Evolutionary conservation across 768 basidiomycete genomes (phyloP).

Genomic region (Agrocybe praecox): DNA sequence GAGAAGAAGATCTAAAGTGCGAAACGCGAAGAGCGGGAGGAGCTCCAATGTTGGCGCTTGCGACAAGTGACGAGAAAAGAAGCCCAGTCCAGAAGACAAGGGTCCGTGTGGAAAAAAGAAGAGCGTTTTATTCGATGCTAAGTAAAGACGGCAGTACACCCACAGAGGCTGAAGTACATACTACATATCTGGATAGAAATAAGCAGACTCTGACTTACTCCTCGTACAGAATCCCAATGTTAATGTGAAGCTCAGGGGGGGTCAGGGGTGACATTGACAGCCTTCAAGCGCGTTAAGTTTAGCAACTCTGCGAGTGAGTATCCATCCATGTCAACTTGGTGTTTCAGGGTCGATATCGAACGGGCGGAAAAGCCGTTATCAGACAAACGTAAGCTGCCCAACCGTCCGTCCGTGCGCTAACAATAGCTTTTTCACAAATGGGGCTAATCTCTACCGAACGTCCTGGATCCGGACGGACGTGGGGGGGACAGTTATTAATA

Average conservation of each 20-base stretch:
- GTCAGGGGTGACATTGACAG: not conserved
- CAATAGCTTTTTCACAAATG: too few species aligned
- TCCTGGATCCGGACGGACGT: too few species aligned
- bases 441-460: too few species aligned
- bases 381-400: not conserved
- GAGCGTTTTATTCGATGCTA: too few species aligned
- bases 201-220: not conserved
- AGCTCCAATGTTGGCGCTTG: not conserved
- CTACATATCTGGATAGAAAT: too few species aligned
- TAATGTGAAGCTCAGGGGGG: too few species aligned
- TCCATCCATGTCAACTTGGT: not conserved
- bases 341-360: not conserved
- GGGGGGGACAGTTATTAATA: not conserved
- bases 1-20: not conserved
- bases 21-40: not conserved
- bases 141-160: too few species aligned
- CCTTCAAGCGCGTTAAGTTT: not conserved
- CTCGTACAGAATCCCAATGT: too few species aligned
- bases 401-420: not conserved
- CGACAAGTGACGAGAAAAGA: too few species aligned
- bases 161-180: too few species aligned
- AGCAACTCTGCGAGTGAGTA: not conserved
- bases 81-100: too few species aligned
- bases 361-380: not conserved
- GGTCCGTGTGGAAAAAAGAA: not conserved